Conservation (phyloP, 345 rosid species). For the Limnanthes douglasii region DNA sequence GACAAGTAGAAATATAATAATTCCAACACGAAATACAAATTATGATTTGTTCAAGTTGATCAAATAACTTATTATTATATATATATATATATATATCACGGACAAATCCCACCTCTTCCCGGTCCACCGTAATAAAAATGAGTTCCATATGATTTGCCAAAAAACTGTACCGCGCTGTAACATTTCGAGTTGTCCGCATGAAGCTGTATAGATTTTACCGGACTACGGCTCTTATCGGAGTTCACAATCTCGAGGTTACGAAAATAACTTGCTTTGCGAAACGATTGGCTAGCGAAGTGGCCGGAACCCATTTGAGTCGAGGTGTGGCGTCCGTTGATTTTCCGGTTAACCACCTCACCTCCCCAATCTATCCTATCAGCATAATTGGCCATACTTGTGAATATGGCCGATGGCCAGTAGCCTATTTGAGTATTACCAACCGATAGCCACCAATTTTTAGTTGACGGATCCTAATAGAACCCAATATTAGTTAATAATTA, state of each 20-base stretch:
- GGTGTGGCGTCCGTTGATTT: conserved; percentile 71
- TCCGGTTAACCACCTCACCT: conserved; percentile 85
- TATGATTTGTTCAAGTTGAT: too few relatives aligned
- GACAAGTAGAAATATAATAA: too few relatives aligned
- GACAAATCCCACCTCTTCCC: too few relatives aligned
- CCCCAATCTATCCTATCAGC: conserved; percentile 99
- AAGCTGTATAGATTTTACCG: conserved; percentile 39
- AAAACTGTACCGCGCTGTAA: conserved; percentile 60
- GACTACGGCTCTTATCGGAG: conserved; percentile 65
- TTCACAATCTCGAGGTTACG: conserved; percentile 82
- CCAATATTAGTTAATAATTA: too few relatives aligned
- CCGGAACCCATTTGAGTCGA: conserved; percentile 98
- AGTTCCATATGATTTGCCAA: conserved; percentile 77
- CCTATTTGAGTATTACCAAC: conserved; percentile 77
- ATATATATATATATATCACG: too few relatives aligned
- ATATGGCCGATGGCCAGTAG: conserved; percentile 94
- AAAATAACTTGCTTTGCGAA: conserved; percentile 75
- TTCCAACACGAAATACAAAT: too few relatives aligned
- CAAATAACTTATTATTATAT: too few relatives aligned
- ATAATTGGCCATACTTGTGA: conserved; percentile 69
- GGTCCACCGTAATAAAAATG: conserved; percentile 94
- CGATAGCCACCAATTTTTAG: conserved; percentile 93
- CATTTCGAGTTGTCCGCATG: conserved; percentile 81
- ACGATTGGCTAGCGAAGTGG: conserved; percentile 67
- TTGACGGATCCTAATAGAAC: conserved; percentile 51